A percentile compares a stretch with the other conserved stretches of the same genome.
Conservation (phyloP, 164 flowering plant genomes). For the Kalanchoe fedtschenkoi region DNA sequence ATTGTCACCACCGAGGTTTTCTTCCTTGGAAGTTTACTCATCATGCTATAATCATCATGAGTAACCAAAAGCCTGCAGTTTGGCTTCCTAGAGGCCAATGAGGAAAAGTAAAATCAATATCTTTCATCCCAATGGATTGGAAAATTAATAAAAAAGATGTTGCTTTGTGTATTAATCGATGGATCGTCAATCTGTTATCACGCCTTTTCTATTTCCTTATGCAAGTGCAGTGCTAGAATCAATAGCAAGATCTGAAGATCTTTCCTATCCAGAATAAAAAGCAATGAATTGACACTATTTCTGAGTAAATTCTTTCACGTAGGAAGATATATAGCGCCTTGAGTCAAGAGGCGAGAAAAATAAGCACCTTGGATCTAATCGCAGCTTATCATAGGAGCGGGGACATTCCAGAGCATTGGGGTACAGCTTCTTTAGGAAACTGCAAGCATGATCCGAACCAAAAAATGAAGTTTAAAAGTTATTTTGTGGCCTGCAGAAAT, state of each 20-base stretch:
- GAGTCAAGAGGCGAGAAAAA: not conserved
- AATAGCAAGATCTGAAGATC: not conserved
- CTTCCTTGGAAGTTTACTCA: constrained; percentile 70
- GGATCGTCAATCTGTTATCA: not conserved
- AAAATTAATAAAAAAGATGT: not conserved
- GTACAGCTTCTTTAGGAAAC: constrained; percentile 79
- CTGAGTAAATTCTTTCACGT: no score
- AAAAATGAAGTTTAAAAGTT: not conserved
- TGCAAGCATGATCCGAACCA: constrained; percentile 20
- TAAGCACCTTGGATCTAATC: constrained; percentile 75
- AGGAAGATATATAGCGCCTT: no score
- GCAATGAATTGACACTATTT: no score
- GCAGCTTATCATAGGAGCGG: constrained; percentile 91
- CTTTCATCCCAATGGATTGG: not conserved
- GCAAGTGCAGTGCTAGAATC: not conserved
- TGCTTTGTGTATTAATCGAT: not conserved
- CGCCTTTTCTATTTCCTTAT: not conserved
- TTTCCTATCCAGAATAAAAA: not conserved
- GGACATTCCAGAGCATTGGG: constrained; percentile 64
- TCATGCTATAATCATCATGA: constrained; percentile 95
- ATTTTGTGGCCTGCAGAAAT: no score
- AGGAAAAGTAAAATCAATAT: not conserved
- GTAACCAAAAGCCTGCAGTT: constrained; percentile 76
- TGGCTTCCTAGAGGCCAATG: constrained; percentile 36
- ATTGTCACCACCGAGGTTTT: constrained; percentile 85